Base-by-base conservation (phyloP, 2,329 filamentous ascomycete genomes). In the Fusarium pilosicola region DNA sequence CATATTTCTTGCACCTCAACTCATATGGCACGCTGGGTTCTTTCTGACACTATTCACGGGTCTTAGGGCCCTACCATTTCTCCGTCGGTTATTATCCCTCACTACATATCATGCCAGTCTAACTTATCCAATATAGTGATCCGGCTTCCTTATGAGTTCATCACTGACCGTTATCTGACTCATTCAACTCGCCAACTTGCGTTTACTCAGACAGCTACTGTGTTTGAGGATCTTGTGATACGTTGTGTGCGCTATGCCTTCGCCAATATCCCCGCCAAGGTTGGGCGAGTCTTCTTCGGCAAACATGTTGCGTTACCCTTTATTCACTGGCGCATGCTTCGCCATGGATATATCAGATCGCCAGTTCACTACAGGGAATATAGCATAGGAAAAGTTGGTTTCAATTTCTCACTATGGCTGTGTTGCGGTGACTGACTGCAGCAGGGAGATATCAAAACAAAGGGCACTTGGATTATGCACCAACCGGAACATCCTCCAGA, bases 211-310 rank as follows among this genome's bases (percentile, higher is more conserved):
- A 86, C 87, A 61, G 90, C 93, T n/a, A 90, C 91, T 7, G 83
- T 89, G 3, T 96, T 95, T 78, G 93, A 96, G 80, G 93, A 95
- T 78, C 81, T 94, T 48, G 92, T 95, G 55, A 88, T 96, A 66
- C 88, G 93, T 67, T 94, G 92, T 78, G 92, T 96, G 41, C 88
- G 93, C 60, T 95, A 93, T 85, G 92, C 92, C 20, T 96, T 96
- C 79, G 88, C 90, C 32, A 88, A 89, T 70, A 89, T 96, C 72
- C 91, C 92, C 6, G 87, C 92, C 14, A 86, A 84, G 39, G 88
- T 96, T 32, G 91, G 91, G 10, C 87, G 91, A 44, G 90, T 95
- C 22, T 96, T 96, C 85, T 94, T 96, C 80, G 92, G 90, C 12
- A 94, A 92, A 82, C 81, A 84, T 38, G 93, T 96, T 15, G 88